These are phyloP conservation scores for Colletotrichum sp. DNA, from an alignment of 2,329 filamentous ascomycete species.

Conservation along the genomic window DNA sequence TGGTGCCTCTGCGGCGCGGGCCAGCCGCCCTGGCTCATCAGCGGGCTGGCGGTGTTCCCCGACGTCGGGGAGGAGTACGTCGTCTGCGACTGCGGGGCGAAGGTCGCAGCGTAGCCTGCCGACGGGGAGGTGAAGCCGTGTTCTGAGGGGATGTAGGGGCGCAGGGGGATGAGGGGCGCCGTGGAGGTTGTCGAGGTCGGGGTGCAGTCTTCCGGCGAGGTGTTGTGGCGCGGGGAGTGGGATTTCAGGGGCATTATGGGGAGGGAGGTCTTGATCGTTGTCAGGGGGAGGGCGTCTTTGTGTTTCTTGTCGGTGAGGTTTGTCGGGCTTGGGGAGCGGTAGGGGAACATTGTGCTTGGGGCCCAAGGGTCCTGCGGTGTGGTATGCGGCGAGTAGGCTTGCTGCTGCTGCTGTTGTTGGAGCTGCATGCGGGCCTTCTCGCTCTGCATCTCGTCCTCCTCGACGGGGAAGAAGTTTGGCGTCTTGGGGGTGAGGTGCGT, in stretches of 20 bases:
- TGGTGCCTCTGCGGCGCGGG: not conserved
- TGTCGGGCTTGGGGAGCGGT: not conserved
- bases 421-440: slow-evolving; percentile 26
- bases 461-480: slow-evolving; percentile 39
- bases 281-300: not conserved
- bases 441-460: slow-evolving; percentile 28
- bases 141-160: slow-evolving; percentile 32
- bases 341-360: slow-evolving; percentile 11
- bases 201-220: slow-evolving; percentile 27
- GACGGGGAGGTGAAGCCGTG: slow-evolving; percentile 28
- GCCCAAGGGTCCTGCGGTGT: not conserved
- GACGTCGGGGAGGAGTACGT: slow-evolving; percentile 14
- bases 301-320: slow-evolving; percentile 3
- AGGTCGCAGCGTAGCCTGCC: not conserved
- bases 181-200: slow-evolving; percentile 38
- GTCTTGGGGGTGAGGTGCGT: slow-evolving; percentile 46
- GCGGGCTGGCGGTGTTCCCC: slow-evolving; percentile 19
- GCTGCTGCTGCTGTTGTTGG: not conserved
- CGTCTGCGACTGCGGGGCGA: not conserved
- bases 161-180: slow-evolving; percentile 36
- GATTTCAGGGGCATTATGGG: slow-evolving; percentile 5
- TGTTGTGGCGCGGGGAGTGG: slow-evolving; percentile 10
- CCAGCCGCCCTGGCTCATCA: slow-evolving; percentile 19
- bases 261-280: slow-evolving; percentile 15
- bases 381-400: not conserved